Percentiles rank a stretch among this genome's conserved stretches.
These are phyloP conservation scores for Coemansia sp. DNA, from an alignment of 192 early-diverging fungal species.

Conservation along the genomic window DNA sequence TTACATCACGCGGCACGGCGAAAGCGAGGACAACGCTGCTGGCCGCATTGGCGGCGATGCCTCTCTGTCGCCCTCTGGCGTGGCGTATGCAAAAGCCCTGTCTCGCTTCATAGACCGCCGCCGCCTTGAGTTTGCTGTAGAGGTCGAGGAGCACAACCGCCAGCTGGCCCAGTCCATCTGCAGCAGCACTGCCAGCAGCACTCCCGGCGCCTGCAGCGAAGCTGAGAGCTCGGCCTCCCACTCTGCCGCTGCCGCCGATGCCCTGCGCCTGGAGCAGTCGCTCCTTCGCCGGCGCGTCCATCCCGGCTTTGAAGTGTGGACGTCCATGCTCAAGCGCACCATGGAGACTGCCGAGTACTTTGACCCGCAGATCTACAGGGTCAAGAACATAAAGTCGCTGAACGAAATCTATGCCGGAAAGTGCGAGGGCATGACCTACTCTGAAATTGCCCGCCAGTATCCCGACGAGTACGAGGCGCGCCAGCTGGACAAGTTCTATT, in stretches of 20 bases:
- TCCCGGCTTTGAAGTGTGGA: conserved; percentile 66
- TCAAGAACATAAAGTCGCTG: conserved; percentile 76
- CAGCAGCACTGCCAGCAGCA: conserved; percentile 11
- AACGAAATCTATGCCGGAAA: conserved; percentile 94
- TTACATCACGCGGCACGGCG: conserved; percentile 92
- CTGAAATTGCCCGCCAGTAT: conserved; percentile 72
- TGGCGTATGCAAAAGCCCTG: conserved; percentile 71
- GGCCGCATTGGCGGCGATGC: conserved; percentile 89
- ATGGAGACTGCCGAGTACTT: conserved; percentile 82
- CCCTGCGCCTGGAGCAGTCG: conserved; percentile 6
- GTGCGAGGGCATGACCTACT: conserved; percentile 74
- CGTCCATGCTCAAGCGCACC: conserved; percentile 79
- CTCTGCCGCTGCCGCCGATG: background rate
- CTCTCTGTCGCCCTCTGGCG: conserved; percentile 70
- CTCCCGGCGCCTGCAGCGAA: conserved; percentile 22
- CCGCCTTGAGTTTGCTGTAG: conserved; percentile 45
- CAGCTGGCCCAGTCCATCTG: background rate
- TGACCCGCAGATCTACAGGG: conserved; percentile 72
- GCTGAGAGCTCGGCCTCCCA: conserved; percentile 21
- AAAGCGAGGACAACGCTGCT: conserved; percentile 79
- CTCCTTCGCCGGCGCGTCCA: conserved; percentile 11
- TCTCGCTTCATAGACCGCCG: conserved; percentile 70
- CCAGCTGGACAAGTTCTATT: conserved; percentile 82
- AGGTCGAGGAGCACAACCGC: conserved; percentile 49
- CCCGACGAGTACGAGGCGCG: conserved; percentile 84